Base-by-base conservation (phyloP, 139 green algal species). In the Zygnema cylindricum region DNA sequence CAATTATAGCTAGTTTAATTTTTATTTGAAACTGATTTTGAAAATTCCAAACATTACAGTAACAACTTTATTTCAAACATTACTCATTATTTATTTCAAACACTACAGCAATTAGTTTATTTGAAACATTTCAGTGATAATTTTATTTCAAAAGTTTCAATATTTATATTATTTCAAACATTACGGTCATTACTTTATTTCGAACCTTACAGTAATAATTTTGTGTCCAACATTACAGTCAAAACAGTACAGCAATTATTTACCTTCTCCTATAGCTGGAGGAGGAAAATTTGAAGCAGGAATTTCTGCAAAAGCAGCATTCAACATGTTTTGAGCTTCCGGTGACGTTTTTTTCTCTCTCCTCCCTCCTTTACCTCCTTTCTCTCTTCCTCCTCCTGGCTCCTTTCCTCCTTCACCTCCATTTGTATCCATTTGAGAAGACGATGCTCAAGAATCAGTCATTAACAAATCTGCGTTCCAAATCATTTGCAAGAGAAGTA, bases 271-370 rank as follows among this genome's bases (percentile, higher is more conserved):
- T 2, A n/a, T 23, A 16, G 38, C 54, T 3, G 57, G 32, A 40
- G 36, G n/a, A 22, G 82, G 82, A 54, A 87, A 87, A 21, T 39
- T 69, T 1, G 55, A 82, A 25, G 49, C 55, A 1, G 82, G 82
- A 2, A 87, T 87, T 39, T 36, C 57, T 11, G 41, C 23, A 82
- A 87, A 87, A 1, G 82, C 82, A 7, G n/a, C 25, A 54, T 87
- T 87, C 16, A 87, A n/a, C 32, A 87, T n/a, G 25, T 87, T 39
- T 33, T 87, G 82, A n/a, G 82, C 41, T 39, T 39, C 82, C 43
- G 43, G 43, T 40, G 82, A 71, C 25, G 82, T 55, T 30, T 55
- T 55, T 32, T 25, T 63, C 49, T 16, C 7, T 16, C 49, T 40
- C 0, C 79, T 77, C 33, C 79, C 79, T 33, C n/a, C 76, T 69